A percentile compares a stretch with the other conserved stretches of the same genome.
phyloP scores from a whole-genome alignment of 306 rosid species.

The Biancaea sappan region DNA sequence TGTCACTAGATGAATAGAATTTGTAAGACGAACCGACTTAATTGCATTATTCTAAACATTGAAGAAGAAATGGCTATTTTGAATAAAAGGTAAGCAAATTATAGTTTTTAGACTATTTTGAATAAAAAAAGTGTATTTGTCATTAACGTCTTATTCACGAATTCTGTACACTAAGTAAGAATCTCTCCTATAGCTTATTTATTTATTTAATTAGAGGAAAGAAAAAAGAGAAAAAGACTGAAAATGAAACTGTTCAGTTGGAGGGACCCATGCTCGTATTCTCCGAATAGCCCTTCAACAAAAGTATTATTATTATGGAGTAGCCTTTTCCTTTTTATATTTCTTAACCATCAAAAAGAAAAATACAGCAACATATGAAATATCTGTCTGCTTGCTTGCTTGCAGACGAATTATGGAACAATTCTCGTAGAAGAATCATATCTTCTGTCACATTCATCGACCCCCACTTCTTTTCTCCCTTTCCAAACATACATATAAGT shows the following conservation, averaged over 20 bases:
- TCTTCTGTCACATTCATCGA: neutral
- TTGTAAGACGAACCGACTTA: no score
- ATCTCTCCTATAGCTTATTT: neutral
- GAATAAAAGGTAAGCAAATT: no score
- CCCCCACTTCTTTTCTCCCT: neutral
- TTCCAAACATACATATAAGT: neutral
- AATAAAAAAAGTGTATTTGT: no score
- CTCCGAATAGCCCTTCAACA: neutral
- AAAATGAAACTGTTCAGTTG: no score
- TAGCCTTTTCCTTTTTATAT: neutral
- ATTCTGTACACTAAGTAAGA: neutral
- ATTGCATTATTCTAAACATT: no score
- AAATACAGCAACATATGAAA: neutral
- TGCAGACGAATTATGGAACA: conserved; percentile 25
- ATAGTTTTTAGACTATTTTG: no score
- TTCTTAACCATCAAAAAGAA: neutral
- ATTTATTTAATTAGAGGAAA: no score
- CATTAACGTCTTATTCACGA: neutral
- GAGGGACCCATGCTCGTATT: neutral
- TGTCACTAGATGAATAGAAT: no score
- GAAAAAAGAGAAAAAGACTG: no score
- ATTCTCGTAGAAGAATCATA: neutral
- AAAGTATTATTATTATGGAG: neutral
- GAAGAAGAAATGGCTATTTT: no score
- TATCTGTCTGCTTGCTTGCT: conserved; percentile 11